Conservation (phyloP, 129 eudicot species). For the Flaveria robusta region DNA sequence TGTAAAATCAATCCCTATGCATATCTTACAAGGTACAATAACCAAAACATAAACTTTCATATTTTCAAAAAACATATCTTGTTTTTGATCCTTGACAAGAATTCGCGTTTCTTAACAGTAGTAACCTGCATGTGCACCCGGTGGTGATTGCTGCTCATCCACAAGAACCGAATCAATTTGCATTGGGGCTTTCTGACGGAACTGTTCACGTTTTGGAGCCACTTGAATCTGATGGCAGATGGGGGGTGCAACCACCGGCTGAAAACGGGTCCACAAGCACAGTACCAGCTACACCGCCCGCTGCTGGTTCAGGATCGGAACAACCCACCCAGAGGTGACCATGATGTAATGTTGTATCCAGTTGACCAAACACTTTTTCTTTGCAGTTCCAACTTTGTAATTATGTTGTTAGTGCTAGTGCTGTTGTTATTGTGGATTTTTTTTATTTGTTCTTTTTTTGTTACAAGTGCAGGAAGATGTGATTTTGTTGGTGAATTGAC, state of each 20-base stretch:
- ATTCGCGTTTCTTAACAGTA: constrained; percentile 36
- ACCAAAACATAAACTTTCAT: background rate
- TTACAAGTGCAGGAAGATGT: constrained; percentile 34
- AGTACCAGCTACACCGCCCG: constrained; percentile 53
- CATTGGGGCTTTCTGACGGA: constrained; percentile 86
- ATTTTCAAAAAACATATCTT: no score
- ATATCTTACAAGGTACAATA: constrained; percentile 48
- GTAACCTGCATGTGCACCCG: constrained; percentile 68
- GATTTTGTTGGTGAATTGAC: constrained; percentile 20
- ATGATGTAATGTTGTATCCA: background rate
- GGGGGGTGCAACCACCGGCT: constrained; percentile 72
- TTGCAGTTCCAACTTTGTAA: constrained; percentile 34
- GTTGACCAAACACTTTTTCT: constrained; percentile 35
- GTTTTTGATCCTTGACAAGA: background rate
- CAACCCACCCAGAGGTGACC: constrained; percentile 73
- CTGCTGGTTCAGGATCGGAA: constrained; percentile 64
- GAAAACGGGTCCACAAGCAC: constrained; percentile 75
- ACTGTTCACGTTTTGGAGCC: constrained; percentile 88
- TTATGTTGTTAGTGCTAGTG: background rate
- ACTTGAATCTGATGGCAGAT: constrained; percentile 84
- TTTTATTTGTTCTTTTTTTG: background rate
- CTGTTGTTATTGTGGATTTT: background rate
- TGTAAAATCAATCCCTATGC: constrained; percentile 77
- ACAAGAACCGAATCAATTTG: constrained; percentile 86
- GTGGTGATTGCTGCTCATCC: constrained; percentile 94